A percentile compares a stretch with the other conserved stretches of the same genome.
These are phyloP conservation scores for Curvularia hawaiiensis DNA, from an alignment of 2,329 filamentous ascomycete genomes.

Conservation along the genomic window DNA sequence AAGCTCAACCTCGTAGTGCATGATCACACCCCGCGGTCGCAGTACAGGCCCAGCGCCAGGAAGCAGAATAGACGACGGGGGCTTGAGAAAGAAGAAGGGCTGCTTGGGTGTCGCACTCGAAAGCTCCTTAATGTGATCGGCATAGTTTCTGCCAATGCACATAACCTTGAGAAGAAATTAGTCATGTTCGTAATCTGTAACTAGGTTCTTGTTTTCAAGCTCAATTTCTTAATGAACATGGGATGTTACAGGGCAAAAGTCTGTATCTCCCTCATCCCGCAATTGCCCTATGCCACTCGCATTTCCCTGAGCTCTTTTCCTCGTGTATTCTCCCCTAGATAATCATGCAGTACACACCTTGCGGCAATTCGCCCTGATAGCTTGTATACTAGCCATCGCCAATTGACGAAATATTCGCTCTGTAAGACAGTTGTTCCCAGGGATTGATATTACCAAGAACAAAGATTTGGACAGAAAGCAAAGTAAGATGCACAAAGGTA, in stretches of 20 bases:
- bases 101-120: constrained; percentile 87
- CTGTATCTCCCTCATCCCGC: neutral
- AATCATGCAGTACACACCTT: constrained; percentile 47
- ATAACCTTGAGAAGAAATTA: constrained; percentile 64
- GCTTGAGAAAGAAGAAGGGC: constrained; percentile 99
- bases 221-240: neutral
- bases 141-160: constrained; percentile 96
- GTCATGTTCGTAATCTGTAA: neutral
- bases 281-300: neutral
- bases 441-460: neutral
- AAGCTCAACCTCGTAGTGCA: constrained; percentile 96
- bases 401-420: neutral
- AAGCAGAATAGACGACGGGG: constrained; percentile 80
- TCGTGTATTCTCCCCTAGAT: neutral
- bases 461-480: neutral
- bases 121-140: constrained; percentile 92
- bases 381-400: constrained; percentile 43
- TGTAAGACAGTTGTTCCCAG: neutral
- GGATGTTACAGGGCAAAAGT: neutral
- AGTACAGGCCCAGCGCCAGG: constrained; percentile 80
- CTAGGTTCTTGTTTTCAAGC: neutral
- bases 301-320: neutral
- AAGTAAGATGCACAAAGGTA: neutral
- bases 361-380: constrained; percentile 53
- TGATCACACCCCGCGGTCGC: constrained; percentile 77